Conservation (phyloP, 106 monocot species). For the Allium cepa region DNA sequence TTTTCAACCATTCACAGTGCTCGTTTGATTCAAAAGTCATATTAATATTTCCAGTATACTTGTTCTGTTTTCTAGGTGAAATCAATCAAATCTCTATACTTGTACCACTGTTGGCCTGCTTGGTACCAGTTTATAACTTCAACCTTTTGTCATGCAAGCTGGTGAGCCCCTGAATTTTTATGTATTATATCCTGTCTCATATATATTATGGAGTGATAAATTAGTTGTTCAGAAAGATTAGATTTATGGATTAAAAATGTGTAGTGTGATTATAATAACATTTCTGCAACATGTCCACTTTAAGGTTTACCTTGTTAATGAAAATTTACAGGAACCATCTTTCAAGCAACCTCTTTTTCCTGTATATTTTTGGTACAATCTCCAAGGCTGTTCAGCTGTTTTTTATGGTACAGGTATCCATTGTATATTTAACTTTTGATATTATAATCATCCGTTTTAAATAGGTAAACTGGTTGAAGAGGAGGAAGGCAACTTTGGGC, state of each 20-base stretch:
- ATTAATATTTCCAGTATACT: constrained; percentile 8
- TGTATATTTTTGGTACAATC: constrained; percentile 94
- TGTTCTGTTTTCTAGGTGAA: constrained; percentile 30
- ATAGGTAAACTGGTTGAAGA: constrained; percentile 98
- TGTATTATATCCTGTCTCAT: not conserved
- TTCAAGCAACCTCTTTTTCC: constrained; percentile 95
- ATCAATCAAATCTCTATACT: constrained; percentile 60
- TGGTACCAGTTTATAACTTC: constrained; percentile 94
- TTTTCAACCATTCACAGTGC: too few species aligned
- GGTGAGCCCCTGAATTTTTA: constrained; percentile 31
- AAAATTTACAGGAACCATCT: constrained; percentile 83
- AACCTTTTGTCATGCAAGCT: constrained; percentile 93
- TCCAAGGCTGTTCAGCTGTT: too few species aligned
- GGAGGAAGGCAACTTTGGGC: constrained; percentile 87
- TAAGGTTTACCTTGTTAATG: constrained; percentile 22
- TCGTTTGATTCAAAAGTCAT: not conserved
- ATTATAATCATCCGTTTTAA: constrained; percentile 8
- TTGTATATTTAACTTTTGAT: not conserved
- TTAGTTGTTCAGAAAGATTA: not conserved
- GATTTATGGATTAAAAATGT: not conserved
- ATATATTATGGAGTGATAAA: not conserved
- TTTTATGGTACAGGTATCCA: too few species aligned
- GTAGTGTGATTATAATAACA: not conserved
- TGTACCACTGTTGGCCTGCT: constrained; percentile 65
- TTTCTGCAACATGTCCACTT: constrained; percentile 1